Evolutionary conservation across 495 filamentous ascomycete genomes (phyloP), one percentile per base, ranked within the genome.

Genomic region (Hypoxylon cercidicola): DNA sequence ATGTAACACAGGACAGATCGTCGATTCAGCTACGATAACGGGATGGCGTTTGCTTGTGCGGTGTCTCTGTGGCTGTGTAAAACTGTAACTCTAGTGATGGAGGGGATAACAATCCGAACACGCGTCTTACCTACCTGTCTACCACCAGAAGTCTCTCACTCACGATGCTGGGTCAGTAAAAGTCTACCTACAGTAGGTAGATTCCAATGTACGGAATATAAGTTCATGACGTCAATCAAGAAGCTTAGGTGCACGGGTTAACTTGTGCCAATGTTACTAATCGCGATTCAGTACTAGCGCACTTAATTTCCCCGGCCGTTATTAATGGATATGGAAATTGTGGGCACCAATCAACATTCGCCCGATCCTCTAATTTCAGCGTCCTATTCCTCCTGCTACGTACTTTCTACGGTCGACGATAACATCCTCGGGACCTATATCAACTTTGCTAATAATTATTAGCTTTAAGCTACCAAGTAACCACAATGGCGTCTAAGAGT

Each of bases 301-400:
- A 34, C 35, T 7, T 56, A 46, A 43, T 50, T 50, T 15, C 55
- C 49, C 51, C 18, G 47, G 34, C 57, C 46, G 52, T 57, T 47
- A 57, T 47, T 41, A 37, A 50, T 51, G 32, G n/a, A 51, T 43
- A 62, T 20, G 43, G 52, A 51, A 47, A 62, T 20, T 48, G 52
- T 67, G 64, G 64, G 58, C 64, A 67, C 64, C 64, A 67, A 67
- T 67, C 64, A 67, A 13, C 18, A 13, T 28, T 25, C 34, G 32
- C 23, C 30, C 9, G 13, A 4, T 15, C 21, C 15, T 3, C 9
- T 39, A 2, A 39, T 13, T 7, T 39, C 6, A 6, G 10, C 11
- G 3, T 12, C 35, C n/a, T 39, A 39, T 12, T n/a, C 11, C 34
- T 28, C 25, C 25, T 28, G 25, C 25, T 28, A 28, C 7, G n/a